phyloP scores from a whole-genome alignment of 1,284 basidiomycete species.

The Moesziomyces parantarcticus region DNA sequence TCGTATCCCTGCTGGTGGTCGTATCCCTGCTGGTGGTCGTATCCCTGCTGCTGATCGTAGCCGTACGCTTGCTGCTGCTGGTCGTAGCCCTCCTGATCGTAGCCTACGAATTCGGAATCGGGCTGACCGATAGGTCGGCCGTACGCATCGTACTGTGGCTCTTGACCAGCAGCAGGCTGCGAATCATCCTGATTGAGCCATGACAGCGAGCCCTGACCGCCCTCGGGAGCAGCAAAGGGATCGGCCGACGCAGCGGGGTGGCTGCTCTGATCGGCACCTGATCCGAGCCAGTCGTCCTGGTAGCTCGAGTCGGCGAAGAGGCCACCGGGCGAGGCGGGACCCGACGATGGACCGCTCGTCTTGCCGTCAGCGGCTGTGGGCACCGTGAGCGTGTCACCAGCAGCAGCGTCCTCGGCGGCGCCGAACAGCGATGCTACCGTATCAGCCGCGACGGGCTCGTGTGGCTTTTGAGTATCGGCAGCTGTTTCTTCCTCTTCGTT shows the following conservation, averaged over 20 bases:
- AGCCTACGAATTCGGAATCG: slow-evolving; percentile 12
- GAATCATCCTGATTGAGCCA: slow-evolving; percentile 24
- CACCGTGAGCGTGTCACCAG: slow-evolving; percentile 10
- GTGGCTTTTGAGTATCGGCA: slow-evolving; percentile 8
- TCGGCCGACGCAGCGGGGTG: slow-evolving; percentile 10
- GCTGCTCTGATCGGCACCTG: slow-evolving; percentile 8
- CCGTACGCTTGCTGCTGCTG: slow-evolving; percentile 20
- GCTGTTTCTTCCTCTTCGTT: slow-evolving; percentile 20
- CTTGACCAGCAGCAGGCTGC: slow-evolving; percentile 1
- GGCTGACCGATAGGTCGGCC: slow-evolving; percentile 21
- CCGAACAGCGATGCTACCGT: slow-evolving; percentile 23
- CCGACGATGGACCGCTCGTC: slow-evolving; percentile 14
- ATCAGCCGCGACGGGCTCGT: slow-evolving; percentile 7
- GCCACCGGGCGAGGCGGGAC: slow-evolving; percentile 33
- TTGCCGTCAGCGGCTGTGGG: slow-evolving; percentile 15
- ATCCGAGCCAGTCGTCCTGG: slow-evolving; percentile 48
- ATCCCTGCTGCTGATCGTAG: slow-evolving; percentile 16
- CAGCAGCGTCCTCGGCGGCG: slow-evolving; percentile 4
- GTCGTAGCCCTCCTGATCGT: slow-evolving; percentile 26
- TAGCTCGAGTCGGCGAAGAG: slow-evolving; percentile 43
- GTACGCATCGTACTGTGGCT: slow-evolving; percentile 36
- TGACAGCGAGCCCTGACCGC: slow-evolving; percentile 34
- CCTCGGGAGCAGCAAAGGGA: slow-evolving; percentile 23
- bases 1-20: slow-evolving; percentile 15
- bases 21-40: slow-evolving; percentile 21